Evolutionary conservation across 768 basidiomycete genomes (phyloP).

Genomic region (Lactarius tabidus): DNA sequence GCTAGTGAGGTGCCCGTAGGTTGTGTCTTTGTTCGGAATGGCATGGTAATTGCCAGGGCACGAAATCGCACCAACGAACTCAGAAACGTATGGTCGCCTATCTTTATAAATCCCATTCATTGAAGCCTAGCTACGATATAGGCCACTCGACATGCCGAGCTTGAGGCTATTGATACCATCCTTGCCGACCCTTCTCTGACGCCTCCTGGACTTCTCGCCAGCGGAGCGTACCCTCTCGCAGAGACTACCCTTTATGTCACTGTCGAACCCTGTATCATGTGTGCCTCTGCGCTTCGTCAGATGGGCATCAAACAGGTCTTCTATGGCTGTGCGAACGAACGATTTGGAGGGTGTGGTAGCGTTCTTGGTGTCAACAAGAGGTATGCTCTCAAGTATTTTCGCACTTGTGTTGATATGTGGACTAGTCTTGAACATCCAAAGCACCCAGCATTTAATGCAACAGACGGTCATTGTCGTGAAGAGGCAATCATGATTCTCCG

Average conservation of each 20-base stretch:
- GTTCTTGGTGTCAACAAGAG: conserved; percentile 81
- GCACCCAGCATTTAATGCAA: conserved; percentile 71
- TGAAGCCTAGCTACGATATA: conserved; percentile 33
- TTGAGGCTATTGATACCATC: conserved; percentile 92
- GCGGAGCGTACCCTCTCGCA: conserved; percentile 55
- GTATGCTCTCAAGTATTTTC: conserved; percentile 40
- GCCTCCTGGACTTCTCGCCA: conserved; percentile 34
- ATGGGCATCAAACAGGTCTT: conserved; percentile 86
- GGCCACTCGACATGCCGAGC: conserved; percentile 96
- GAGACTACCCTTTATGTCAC: conserved; percentile 92
- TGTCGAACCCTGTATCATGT: conserved; percentile 99
- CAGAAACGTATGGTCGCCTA: conserved; percentile 61
- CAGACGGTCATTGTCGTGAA: conserved; percentile 46
- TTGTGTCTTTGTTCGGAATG: conserved; percentile 86
- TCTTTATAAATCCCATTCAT: conserved; percentile 1
- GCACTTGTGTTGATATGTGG: conserved; percentile 1
- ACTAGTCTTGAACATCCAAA: conserved; percentile 59
- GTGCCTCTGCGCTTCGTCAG: conserved; percentile 91
- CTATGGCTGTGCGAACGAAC: conserved; percentile 92
- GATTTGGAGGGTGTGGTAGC: conserved; percentile 96
- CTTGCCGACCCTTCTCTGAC: conserved; percentile 60
- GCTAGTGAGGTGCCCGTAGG: conserved; percentile 94
- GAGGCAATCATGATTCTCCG: conserved; percentile 60
- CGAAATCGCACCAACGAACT: conserved; percentile 94
- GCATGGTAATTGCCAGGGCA: conserved; percentile 74